Evolutionary conservation across 768 basidiomycete species (phyloP), one percentile per base, ranked within the genome.

Genomic region (Amanita rubescens): DNA sequence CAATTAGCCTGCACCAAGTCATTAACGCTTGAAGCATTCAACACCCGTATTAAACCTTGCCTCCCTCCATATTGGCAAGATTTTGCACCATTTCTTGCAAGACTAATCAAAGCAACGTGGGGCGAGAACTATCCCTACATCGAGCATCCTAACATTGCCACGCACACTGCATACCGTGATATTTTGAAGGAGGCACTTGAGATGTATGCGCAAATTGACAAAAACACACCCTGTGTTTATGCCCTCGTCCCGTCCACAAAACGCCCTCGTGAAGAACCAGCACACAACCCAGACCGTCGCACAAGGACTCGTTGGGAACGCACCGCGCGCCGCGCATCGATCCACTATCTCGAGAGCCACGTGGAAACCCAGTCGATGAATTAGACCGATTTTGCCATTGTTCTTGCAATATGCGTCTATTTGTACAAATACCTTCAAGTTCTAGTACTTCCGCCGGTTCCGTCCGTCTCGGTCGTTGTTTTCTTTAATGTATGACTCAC

Each of bases 91-190:
- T 49, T 24, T 35, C 47, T 49, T 3, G 22, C 5, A 5, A 7
- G 25, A 32, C 34, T 49, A 35, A 49, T 49, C 24, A 49, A 49
- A 32, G 47, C 47, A 24, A 49, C 47, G 8, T 49, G 47, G 47
- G 30, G 8, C 25, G 34, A 8, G 8, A n/a, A n/a, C n/a, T 49
- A 49, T 32, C 47, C 47, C 47, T 49, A 49, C 47, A 3, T 49
- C 17, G 30, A 24, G 20, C 22, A 22, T 25, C 19, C 47, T 25
- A 49, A 49, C 15, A 15, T 24, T 19, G 47, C 25, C 8, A 49
- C 47, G 8, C 47, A 49, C 17, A 8, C 20, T 22, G 47, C 22
- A 30, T 49, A 49, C 17, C 47, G 25, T 17, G 34, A 3, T 30
- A 49, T 49, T 12, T 14, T 49, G 30, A 49, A 49, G 11, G 47